These are phyloP conservation scores for Melampsora larici-populina DNA, from an alignment of 1,284 basidiomycete species.

Conservation along the genomic window DNA sequence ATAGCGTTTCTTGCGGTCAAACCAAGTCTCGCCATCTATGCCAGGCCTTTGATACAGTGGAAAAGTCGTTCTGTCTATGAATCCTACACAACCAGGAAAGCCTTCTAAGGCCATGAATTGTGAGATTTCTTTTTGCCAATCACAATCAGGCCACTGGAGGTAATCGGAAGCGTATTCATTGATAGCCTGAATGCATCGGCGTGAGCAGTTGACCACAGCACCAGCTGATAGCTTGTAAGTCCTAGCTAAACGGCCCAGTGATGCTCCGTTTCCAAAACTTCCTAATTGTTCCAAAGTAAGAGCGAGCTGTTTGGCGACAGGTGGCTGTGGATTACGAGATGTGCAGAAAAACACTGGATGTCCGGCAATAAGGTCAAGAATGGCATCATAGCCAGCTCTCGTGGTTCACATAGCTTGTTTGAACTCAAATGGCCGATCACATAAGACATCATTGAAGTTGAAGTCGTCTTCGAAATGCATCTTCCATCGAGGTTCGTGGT, in stretches of 20 bases:
- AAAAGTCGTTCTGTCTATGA: constrained; percentile 13
- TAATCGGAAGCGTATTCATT: neutral
- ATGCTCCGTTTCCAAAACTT: neutral
- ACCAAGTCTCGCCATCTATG: constrained; percentile 2
- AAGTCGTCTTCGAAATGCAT: no score
- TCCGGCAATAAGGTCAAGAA: no score
- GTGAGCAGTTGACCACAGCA: neutral
- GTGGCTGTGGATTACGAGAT: neutral
- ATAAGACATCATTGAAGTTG: no score
- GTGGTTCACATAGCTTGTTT: no score
- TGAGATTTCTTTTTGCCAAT: neutral
- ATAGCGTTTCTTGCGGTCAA: no score
- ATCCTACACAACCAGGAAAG: constrained; percentile 11
- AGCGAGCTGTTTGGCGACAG: neutral
- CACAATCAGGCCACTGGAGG: neutral
- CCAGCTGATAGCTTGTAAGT: neutral
- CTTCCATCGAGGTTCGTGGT: no score
- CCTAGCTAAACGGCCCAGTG: neutral
- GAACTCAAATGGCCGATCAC: no score
- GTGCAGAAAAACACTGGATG: no score
- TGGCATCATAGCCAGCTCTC: no score
- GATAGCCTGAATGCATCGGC: no score
- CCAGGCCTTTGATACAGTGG: constrained; percentile 10
- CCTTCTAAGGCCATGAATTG: neutral
- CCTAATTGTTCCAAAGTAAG: neutral